Conservation (phyloP, 805 yeast genomes). For the Candida boleticola region DNA sequence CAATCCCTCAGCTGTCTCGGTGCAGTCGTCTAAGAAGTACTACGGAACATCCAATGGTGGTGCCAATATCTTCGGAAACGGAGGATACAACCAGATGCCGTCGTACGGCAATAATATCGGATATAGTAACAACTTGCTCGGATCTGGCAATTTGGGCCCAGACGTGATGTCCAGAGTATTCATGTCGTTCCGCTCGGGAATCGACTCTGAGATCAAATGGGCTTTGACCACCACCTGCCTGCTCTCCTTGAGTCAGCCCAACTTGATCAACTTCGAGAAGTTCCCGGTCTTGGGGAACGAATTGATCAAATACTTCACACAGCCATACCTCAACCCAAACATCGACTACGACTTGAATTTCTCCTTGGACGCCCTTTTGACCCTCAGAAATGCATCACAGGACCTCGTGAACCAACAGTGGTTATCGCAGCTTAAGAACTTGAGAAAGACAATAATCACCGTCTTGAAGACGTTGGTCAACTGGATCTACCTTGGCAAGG, state of each 20-base stretch:
- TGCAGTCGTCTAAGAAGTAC: constrained; percentile 7
- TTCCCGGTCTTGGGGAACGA: constrained; percentile 43
- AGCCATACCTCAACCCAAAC: constrained; percentile 26
- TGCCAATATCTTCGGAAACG: too few species aligned
- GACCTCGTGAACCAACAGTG: constrained; percentile 80
- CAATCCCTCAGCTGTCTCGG: constrained; percentile 1
- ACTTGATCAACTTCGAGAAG: constrained; percentile 45
- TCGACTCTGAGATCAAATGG: constrained; percentile 69
- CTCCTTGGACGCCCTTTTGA: constrained; percentile 50
- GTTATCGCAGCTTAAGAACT: constrained; percentile 52
- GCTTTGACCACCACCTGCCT: constrained; percentile 56
- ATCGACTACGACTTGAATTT: constrained; percentile 1
- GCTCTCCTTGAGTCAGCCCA: constrained; percentile 51
- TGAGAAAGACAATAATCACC: constrained; percentile 46
- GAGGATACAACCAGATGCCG: constrained; percentile 2
- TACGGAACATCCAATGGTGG: not conserved
- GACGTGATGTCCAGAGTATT: constrained; percentile 63
- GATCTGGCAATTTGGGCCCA: constrained; percentile 50
- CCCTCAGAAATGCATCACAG: constrained; percentile 78
- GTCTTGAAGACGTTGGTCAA: constrained; percentile 40
- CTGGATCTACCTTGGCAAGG: constrained; percentile 28
- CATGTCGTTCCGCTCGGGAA: constrained; percentile 65
- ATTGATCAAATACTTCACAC: constrained; percentile 33
- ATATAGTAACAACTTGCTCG: constrained; percentile 12
- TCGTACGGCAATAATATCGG: constrained; percentile 8